These are phyloP conservation scores for Colletotrichum tofieldiae DNA, from an alignment of 2,329 filamentous ascomycete species.

Conservation along the genomic window DNA sequence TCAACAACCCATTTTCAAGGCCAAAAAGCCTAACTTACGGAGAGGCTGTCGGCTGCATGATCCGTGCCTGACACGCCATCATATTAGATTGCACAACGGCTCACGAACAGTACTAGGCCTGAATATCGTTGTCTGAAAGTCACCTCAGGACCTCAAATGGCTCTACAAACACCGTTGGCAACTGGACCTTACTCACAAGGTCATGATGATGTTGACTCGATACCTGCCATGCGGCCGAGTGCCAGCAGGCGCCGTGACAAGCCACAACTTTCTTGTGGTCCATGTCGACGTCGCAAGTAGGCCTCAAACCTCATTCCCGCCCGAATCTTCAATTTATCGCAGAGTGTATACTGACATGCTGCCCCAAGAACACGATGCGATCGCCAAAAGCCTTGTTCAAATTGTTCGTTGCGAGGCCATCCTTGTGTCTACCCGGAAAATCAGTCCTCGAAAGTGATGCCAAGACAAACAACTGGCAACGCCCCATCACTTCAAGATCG, in stretches of 20 bases:
- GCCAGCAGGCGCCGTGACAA: conserved; percentile 52
- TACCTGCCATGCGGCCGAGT: background rate
- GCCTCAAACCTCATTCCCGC: background rate
- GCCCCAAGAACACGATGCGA: conserved; percentile 47
- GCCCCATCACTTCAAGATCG: conserved; percentile 37
- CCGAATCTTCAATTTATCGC: background rate
- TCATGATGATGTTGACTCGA: background rate
- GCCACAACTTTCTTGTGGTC: conserved; percentile 53
- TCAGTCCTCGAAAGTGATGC: background rate
- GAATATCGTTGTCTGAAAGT: too few species aligned
- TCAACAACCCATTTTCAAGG: background rate
- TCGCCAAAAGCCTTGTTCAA: conserved; percentile 46
- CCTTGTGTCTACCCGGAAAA: conserved; percentile 45
- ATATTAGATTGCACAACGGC: background rate
- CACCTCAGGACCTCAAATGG: background rate
- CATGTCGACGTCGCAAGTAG: conserved; percentile 55
- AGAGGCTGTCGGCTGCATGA: too few species aligned
- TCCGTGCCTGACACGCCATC: background rate
- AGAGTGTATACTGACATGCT: too few species aligned
- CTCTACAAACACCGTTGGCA: too few species aligned
- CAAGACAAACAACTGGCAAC: fast-evolving
- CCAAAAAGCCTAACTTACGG: background rate
- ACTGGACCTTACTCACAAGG: background rate
- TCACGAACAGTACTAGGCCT: too few species aligned
- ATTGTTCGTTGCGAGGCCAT: conserved; percentile 44